Percentiles rank a stretch among this genome's conserved stretches.
Evolutionary conservation across 345 rosid genomes (phyloP).

Genomic region (Firmiana major): DNA sequence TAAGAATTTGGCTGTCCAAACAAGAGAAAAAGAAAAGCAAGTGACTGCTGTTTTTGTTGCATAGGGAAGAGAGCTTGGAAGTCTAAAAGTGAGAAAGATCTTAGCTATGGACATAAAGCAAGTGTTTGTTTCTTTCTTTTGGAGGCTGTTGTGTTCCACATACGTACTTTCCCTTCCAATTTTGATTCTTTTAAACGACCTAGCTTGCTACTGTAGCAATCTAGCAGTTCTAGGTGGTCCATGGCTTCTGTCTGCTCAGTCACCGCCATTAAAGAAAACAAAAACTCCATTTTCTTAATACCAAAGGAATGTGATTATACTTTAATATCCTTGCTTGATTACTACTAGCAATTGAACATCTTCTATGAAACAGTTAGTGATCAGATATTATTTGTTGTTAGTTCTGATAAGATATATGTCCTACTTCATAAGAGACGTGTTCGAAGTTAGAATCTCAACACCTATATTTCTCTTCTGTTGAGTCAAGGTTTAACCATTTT

Average conservation of each 20-base stretch:
- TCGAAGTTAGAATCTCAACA: too few species aligned
- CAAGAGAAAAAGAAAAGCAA: conserved; percentile 31
- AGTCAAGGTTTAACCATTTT: too few species aligned
- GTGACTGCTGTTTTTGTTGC: conserved; percentile 25
- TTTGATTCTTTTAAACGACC: conserved; percentile 28
- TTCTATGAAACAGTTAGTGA: too few species aligned
- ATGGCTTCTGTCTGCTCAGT: conserved; percentile 32
- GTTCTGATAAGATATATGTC: too few species aligned
- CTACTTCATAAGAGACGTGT: too few species aligned
- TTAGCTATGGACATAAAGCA: conserved; percentile 30
- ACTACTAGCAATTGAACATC: too few species aligned
- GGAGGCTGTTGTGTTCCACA: conserved; percentile 19
- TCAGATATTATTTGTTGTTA: too few species aligned
- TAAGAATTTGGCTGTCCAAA: conserved; percentile 31
- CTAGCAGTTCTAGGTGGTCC: conserved; percentile 27
- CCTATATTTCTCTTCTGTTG: too few species aligned
- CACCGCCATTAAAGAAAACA: conserved; percentile 28
- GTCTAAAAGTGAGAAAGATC: conserved; percentile 44
- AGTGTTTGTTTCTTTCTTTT: conserved; percentile 31
- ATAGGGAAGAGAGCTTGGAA: conserved; percentile 42
- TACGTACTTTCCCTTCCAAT: conserved; percentile 16
- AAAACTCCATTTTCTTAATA: conserved; percentile 33
- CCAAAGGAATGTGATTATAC: conserved; percentile 31
- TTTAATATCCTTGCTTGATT: too few species aligned
- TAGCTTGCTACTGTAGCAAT: conserved; percentile 36